Base-by-base conservation (phyloP, 2,329 filamentous ascomycete species). In the Epichloe sp. region DNA sequence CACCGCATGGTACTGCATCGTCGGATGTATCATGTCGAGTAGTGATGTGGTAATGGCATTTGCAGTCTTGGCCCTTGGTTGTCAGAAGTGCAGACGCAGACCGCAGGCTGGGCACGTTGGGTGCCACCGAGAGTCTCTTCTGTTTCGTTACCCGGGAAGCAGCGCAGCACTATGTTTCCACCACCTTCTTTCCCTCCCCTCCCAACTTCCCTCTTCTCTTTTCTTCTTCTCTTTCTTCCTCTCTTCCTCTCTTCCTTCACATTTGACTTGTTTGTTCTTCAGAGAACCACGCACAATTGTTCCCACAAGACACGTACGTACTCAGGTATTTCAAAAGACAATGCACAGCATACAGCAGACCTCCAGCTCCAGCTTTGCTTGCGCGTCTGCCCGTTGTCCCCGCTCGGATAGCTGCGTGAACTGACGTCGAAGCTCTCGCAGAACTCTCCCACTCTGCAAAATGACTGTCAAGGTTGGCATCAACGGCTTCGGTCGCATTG, bases 401-500 rank as follows among this genome's bases (percentile, higher is more conserved):
- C n/a, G 8, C 2, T 14, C 36, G 12, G 14, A 40, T 15, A 36
- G 45, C 44, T 36, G 35, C 50, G 7, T 41, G 6, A 43, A 17
- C 51, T 52, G 37, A 52, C 47, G 15, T 47, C 19, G 47, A 21
- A 46, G 44, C 53, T 50, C 38, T 26, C 34, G 26, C 47, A 54
- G 52, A 44, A 51, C 14, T 26, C 21, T 49, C 12, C 35, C 42
- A 57, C 52, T 54, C 54, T 49, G 55, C 63, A 67, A 58, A 62
- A 71, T 71, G 69, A 63, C 68, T 69, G 71, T 77, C 70, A 81
- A 94, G 83, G 88, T 94, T 71, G 89, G 89, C 73, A 96, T 95
- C 85, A 97, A 96, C 86, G 91, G 93, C 74, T 98, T 98, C 80
- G 93, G 93, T 78, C 90, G 93, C 76, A 98, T 98, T 76, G 93